A percentile compares a stretch with the other conserved stretches of the same genome.
Evolutionary conservation across 768 basidiomycete species (phyloP).

Genomic region (Tubosaeta sp.): DNA sequence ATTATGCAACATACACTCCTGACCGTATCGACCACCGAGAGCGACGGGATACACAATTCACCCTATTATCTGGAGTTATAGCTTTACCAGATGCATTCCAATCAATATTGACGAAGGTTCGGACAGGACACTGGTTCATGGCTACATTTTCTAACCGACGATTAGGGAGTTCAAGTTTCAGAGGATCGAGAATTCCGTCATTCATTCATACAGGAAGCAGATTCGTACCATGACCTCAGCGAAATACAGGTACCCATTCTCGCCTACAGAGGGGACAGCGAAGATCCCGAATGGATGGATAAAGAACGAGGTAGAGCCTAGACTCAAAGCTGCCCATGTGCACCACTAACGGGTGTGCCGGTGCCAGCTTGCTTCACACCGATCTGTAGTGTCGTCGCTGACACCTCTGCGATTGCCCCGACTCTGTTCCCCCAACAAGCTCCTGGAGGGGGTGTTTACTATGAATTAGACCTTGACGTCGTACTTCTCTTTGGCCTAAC

Average conservation of each 20-base stretch:
- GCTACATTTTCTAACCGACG: background rate
- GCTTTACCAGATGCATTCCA: constrained; percentile 33
- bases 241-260: constrained; percentile 1
- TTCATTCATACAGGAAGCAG: background rate
- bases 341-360: background rate
- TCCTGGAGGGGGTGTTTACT: constrained; percentile 6
- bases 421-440: background rate
- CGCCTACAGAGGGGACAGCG: constrained; percentile 14
- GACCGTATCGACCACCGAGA: constrained; percentile 22
- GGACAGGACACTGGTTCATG: background rate
- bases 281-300: constrained; percentile 4
- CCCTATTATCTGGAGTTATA: constrained; percentile 24
- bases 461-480: constrained; percentile 28
- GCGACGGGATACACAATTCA: constrained; percentile 24
- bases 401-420: constrained; percentile 5
- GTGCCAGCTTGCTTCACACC: background rate
- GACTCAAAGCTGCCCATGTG: too few relatives aligned
- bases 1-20: background rate
- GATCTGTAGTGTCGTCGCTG: constrained; percentile 10
- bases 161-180: constrained; percentile 15
- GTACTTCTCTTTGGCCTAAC: constrained; percentile 40
- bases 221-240: background rate
- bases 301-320: background rate
- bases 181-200: constrained; percentile 20
- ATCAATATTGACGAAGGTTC: constrained; percentile 34